Base-by-base conservation (phyloP, 176 grass and related monocot species). In the Panicum miliaceum region DNA sequence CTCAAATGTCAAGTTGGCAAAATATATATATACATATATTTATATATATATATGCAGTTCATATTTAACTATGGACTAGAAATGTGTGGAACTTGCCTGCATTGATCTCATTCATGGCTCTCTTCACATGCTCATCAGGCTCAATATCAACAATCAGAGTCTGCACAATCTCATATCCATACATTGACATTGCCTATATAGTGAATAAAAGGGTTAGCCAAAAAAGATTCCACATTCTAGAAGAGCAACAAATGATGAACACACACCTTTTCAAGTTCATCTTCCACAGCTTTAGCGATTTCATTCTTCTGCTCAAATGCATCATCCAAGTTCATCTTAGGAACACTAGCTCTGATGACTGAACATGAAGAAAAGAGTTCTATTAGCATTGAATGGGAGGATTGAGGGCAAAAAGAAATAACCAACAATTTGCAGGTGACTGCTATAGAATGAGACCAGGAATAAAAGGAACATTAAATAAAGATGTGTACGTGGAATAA, bases 71-170 rank as follows among this genome's bases (percentile, higher is more conserved):
- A 41, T 48, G 51, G 14, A 64, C 14, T 23, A 83, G 64, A 77
- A 71, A 34, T 13, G 10, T 67, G 32, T 41, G 50, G 40, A 75
- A 88, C 85, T 84, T 86, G 64, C 93, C 93, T 90, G 91, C 89
- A 56, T 97, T 97, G 57, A 97, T 97, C 82, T 97, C 94, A 84
- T 97, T 97, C 94, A 97, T 97, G 13, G 94, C 94, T 81, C 85
- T 82, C 76, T 97, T 97, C 40, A 97, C 94, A 71, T 88, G 85
- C 40, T 82, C 89, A 78, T 97, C 94, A 12, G 94, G 94, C 71
- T 94, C 94, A 46, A 97, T 94, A 77, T 97, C 91, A 57, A 94
- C 89, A 71, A 97, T 97, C 14, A 97, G 82, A 7, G 94, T 97
- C 73, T 97, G 94, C 71, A 97, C 94, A 71, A 97, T 97, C 85